These are phyloP conservation scores for Phialocephala subalpina DNA, from an alignment of 2,329 filamentous ascomycete species.

Conservation along the genomic window DNA sequence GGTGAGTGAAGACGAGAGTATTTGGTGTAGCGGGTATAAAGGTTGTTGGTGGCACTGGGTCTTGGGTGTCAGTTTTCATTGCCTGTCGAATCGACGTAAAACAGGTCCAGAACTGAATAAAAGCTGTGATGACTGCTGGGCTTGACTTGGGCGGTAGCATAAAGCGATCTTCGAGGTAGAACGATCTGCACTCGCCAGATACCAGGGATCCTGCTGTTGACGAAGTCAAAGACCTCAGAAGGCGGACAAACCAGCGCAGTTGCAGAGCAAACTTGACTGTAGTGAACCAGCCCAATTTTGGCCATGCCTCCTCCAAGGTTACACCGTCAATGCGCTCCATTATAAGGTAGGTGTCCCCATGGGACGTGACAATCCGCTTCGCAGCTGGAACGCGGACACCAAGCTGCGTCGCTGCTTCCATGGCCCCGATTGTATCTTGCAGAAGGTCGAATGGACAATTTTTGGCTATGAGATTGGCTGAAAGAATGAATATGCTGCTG, in stretches of 20 bases:
- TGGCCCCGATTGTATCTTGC: not conserved
- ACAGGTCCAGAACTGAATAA: not conserved
- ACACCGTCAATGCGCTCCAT: constrained; percentile 1
- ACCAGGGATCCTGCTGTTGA: not conserved
- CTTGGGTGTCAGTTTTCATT: not conserved
- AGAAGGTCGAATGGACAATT: not conserved
- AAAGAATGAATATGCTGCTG: not conserved
- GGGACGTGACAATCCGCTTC: not conserved
- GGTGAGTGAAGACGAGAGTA: constrained; percentile 2
- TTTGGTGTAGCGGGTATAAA: constrained; percentile 2
- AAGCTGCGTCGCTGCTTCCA: not conserved
- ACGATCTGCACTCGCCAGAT: not conserved
- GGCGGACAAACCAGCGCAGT: not conserved
- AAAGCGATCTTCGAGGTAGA: constrained; percentile 1
- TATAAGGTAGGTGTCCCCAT: not conserved
- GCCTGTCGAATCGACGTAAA: not conserved
- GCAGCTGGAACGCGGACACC: not conserved
- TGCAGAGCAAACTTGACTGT: not conserved
- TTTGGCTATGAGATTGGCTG: not conserved
- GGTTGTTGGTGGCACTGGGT: not conserved
- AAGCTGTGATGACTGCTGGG: not conserved
- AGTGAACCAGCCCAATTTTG: not conserved
- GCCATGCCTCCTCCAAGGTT: constrained; percentile 1
- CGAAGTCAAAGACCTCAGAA: not conserved
- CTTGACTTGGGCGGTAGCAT: constrained; percentile 1